Percentiles rank a stretch among this genome's conserved stretches.
Conservation (phyloP, 768 basidiomycete genomes). For the Atractiella rhizophila region DNA sequence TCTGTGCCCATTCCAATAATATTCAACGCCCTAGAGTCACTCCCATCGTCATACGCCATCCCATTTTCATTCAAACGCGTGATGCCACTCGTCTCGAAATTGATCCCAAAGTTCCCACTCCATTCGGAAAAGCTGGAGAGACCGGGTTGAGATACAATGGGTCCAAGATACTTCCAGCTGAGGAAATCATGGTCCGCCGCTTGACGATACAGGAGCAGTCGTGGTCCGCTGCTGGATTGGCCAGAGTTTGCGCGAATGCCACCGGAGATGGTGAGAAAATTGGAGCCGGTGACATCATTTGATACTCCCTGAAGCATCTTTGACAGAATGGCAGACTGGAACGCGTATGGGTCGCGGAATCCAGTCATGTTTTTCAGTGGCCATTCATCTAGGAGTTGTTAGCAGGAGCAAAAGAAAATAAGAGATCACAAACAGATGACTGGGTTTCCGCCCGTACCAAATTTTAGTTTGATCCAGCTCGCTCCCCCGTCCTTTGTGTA, state of each 20-base stretch:
- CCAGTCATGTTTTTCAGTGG: constrained; percentile 2
- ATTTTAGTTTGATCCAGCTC: constrained; percentile 11
- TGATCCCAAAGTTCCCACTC: constrained; percentile 13
- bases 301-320: neutral
- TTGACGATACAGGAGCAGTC: constrained; percentile 15
- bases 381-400: too few relatives aligned
- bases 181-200: constrained; percentile 4
- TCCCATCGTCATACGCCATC: constrained; percentile 8
- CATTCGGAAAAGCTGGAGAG: constrained; percentile 8
- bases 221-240: too few relatives aligned
- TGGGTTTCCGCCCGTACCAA: constrained; percentile 6
- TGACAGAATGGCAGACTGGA: constrained; percentile 10
- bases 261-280: constrained; percentile 12
- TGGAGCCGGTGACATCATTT: constrained; percentile 5
- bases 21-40: constrained; percentile 7
- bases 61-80: constrained; percentile 12
- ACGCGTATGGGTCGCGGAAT: constrained; percentile 15
- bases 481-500: constrained; percentile 11
- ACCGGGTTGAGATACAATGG: constrained; percentile 1
- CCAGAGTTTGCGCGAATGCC: constrained; percentile 7
- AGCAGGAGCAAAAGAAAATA: too few relatives aligned
- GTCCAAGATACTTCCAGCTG: constrained; percentile 11
- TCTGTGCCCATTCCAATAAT: constrained; percentile 13
- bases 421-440: constrained; percentile 5
- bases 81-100: constrained; percentile 13